phyloP scores from a whole-genome alignment of 208 protist species.

The Herpetomonas tarakana region DNA sequence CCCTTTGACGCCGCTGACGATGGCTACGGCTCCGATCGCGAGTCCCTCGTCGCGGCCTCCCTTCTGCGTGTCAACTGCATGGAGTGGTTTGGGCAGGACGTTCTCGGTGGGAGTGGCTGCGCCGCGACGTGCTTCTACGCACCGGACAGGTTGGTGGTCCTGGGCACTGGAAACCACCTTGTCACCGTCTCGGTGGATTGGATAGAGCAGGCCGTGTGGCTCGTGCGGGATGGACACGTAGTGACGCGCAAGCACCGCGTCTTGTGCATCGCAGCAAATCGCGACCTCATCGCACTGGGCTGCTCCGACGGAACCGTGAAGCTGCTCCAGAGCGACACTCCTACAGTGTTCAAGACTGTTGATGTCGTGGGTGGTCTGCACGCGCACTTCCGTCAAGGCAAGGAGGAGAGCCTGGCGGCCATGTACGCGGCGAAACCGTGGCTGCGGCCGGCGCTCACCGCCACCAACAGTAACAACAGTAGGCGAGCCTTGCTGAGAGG shows the following conservation, averaged over 20 bases:
- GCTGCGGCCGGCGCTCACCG: conserved; percentile 5
- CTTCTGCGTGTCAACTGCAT: conserved; percentile 18
- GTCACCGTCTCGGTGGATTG: conserved; percentile 23
- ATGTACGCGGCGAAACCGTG: conserved; percentile 27
- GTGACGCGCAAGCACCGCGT: conserved; percentile 29
- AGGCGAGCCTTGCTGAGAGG: no score
- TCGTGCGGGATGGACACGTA: conserved; percentile 68
- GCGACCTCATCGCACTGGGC: conserved; percentile 43
- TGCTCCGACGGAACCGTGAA: conserved; percentile 56
- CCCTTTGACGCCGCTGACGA: neutral
- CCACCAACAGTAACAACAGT: neutral
- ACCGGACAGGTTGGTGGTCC: conserved; percentile 24
- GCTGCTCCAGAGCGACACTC: conserved; percentile 49
- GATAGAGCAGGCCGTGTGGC: conserved; percentile 9
- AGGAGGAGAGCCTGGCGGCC: neutral
- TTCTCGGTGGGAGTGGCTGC: conserved; percentile 4
- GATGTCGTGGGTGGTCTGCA: neutral
- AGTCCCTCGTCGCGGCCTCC: neutral
- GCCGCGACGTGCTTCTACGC: conserved; percentile 22
- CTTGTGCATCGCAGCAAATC: conserved; percentile 23
- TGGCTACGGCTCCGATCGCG: no score
- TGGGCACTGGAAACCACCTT: conserved; percentile 34
- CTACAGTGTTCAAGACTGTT: conserved; percentile 23
- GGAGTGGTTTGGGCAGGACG: conserved; percentile 25
- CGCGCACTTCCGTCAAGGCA: neutral